Evolutionary conservation across 441 rosid species (phyloP), one percentile per base, ranked within the genome.

Genomic region (Capsella rubella): DNA sequence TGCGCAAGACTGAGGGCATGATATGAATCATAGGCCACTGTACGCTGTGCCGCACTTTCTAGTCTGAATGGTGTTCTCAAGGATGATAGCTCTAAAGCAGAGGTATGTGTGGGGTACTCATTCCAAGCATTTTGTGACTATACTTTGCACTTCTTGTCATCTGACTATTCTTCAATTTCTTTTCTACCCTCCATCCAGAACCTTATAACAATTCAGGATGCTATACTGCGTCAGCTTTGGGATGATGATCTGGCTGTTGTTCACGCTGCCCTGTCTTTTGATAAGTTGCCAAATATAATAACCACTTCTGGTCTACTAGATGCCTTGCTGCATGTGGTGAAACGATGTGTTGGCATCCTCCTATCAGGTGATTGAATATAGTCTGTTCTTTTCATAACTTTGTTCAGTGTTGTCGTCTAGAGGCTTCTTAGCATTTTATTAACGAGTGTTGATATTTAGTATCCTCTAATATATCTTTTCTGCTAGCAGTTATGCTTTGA

Each of bases 241-340:
- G 99, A 96, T 83, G 88, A 86, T 80, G 99, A 96, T 81, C 81
- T 92, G 64, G 82, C 88, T 58, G 89, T 96, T 58, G 93, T 96
- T 76, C 83, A 78, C 80, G 91, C 90, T 72, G 93, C 92, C 77
- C 74, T 94, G 67, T 86, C 91, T 57, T 59, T 93, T 49, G 87
- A 89, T 67, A 90, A 86, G 51, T 79, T 92, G 77, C 77, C 95
- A 15, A 86, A 82, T 73, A 74, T 86, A 49, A 67, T 90, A 63
- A 84, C 76, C 63, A 80, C 86, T 71, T 76, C 81, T 50, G 87
- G 85, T 84, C 84, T 94, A 74, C 86, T 89, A 60, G 80, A 84
- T 77, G 91, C 85, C 40, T 75, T 92, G 78, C 79, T 71, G 72
- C 71, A 72, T 21, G 81, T 85, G 72, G 82, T 90, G 70, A 81